Base-by-base conservation (phyloP, 495 filamentous ascomycete genomes). In the Xylona heveae region DNA sequence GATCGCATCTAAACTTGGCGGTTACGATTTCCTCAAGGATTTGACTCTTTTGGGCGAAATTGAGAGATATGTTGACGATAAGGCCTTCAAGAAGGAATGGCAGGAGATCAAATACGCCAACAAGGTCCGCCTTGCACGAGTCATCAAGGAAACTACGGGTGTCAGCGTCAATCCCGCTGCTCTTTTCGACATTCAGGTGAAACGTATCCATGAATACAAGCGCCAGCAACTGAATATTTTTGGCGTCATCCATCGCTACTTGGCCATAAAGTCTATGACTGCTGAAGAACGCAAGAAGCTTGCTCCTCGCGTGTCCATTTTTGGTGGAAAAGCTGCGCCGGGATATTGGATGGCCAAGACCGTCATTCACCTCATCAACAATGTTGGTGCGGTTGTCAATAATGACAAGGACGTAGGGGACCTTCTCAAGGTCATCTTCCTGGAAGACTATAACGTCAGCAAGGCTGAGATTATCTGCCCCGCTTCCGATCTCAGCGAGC, bases 301-400 rank as follows among this genome's bases (percentile, higher is more conserved):
- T 36, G 68, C 73, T 9, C 82, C 85, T n/a, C 72, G 85, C 26
- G 88, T 94, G 10, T 90, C 80, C 19, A 90, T 97, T 54, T 93
- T 97, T 48, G 88, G 90, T 40, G 88, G 88, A 36, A 97, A 97
- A 54, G 88, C 88, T 13, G 88, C 88, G 0, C 88, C 88, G 2
- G 88, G 88, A 2, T 97, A 97, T 58, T 97, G 90, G 90, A 97
- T 97, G 88, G 88, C 88, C 13, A 97, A 97, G 67, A 85, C 85
- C 5, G 78, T 97, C 39, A 97, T 97, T 38, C 83, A 94, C 49
- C 67, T 97, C 30, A 77, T 97, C 58, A 93, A 90, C 59, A 74
- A 67, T 38, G 90, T 95, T 24, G 82, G 81, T 4, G 54, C 66
- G n/a, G 76, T 94, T 2, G 74, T 97, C 39, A 97, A 97, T 55